phyloP scores from a whole-genome alignment of 768 basidiomycete genomes.

The Naganishia friedmannii region DNA sequence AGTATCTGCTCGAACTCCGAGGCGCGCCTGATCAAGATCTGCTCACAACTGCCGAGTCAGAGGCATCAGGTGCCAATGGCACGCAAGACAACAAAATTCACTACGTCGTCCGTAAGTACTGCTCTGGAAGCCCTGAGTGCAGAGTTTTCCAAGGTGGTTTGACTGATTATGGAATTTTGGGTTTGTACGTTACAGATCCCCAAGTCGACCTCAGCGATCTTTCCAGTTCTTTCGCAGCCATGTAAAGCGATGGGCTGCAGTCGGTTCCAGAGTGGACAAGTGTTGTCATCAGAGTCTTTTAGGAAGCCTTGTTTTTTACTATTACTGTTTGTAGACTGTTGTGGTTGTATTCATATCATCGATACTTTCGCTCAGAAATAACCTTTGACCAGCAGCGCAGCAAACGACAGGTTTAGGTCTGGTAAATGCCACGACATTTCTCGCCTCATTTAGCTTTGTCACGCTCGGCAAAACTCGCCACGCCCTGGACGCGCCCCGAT shows the following conservation, averaged over 20 bases:
- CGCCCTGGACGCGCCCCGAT: background rate
- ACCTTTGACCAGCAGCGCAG: no score
- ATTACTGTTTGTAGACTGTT: background rate
- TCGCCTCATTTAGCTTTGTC: background rate
- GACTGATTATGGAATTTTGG: background rate
- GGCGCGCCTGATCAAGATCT: constrained; percentile 76
- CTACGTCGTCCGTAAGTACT: constrained; percentile 35
- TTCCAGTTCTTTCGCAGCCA: constrained; percentile 25
- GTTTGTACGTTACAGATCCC: constrained; percentile 21
- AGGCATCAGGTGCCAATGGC: constrained; percentile 11
- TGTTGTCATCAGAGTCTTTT: background rate
- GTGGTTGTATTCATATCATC: background rate
- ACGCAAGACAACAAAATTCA: constrained; percentile 28
- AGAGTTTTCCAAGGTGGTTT: background rate
- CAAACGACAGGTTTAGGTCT: no score
- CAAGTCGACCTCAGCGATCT: constrained; percentile 34
- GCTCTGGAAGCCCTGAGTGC: background rate
- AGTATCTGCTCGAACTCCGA: constrained; percentile 74
- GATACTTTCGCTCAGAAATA: background rate
- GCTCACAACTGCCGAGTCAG: constrained; percentile 46
- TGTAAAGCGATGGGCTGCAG: background rate
- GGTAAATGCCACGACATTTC: background rate
- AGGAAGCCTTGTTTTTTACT: background rate
- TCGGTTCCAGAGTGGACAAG: background rate
- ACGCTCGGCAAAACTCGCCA: constrained; percentile 4